These are phyloP conservation scores for Plasmodium inui DNA, from an alignment of 169 alveolate species.

Conservation along the genomic window DNA sequence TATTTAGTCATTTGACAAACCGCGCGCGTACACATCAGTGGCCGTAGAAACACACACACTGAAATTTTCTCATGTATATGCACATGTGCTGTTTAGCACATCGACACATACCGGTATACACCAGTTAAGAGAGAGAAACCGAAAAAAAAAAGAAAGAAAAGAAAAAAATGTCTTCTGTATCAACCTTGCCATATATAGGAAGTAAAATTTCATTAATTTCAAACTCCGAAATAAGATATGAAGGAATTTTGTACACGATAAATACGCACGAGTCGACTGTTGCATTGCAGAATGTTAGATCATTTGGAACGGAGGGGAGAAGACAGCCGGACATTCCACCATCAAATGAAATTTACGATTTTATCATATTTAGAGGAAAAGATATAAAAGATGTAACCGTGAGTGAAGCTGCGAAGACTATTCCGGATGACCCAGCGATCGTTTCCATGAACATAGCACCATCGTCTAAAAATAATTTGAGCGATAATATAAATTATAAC, in stretches of 20 bases:
- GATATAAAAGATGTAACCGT: conserved; percentile 89
- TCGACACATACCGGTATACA: neutral
- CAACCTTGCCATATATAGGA: conserved; percentile 86
- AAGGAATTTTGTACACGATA: conserved; percentile 89
- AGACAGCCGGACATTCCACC: conserved; percentile 88
- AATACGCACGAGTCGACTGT: conserved; percentile 89
- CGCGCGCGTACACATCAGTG: neutral
- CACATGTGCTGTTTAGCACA: neutral
- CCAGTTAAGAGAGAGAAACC: neutral
- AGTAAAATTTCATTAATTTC: conserved; percentile 84
- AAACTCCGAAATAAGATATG: conserved; percentile 88
- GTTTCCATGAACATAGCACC: conserved; percentile 75
- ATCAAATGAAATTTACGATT: conserved; percentile 86
- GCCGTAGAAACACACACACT: neutral
- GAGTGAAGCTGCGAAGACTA: conserved; percentile 80
- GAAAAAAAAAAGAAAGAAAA: neutral
- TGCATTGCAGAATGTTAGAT: conserved; percentile 89
- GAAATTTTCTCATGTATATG: neutral
- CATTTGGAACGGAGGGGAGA: conserved; percentile 93
- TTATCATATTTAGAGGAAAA: conserved; percentile 87
- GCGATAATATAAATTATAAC: conserved; percentile 63
- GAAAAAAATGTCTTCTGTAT: conserved; percentile 76
- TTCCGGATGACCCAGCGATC: conserved; percentile 77
- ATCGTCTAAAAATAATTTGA: conserved; percentile 42
- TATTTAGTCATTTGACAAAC: neutral